A percentile compares a stretch with the other conserved stretches of the same genome.
Conservation (phyloP, 768 basidiomycete genomes). For the Albatrellus ellisii region DNA sequence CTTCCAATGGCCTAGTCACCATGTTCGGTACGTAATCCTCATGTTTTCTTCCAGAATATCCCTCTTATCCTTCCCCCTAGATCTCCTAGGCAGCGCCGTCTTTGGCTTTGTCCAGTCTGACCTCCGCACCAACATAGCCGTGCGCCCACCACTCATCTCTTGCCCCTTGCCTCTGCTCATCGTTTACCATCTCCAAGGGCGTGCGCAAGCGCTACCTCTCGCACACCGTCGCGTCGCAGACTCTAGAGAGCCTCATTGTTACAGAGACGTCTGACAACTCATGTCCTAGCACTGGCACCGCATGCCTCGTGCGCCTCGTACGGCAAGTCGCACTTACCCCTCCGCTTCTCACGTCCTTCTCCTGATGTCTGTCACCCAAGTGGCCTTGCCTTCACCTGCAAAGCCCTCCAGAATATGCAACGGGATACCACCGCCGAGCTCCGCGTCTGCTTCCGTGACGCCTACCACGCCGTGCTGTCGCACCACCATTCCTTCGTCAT, state of each 20-base stretch:
- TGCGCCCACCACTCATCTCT: conserved; percentile 19
- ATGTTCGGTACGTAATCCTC: conserved; percentile 44
- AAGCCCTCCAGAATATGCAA: conserved; percentile 55
- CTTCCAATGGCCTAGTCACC: conserved; percentile 72
- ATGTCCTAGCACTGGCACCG: conserved; percentile 39
- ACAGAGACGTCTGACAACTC: conserved; percentile 31
- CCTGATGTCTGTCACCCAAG: conserved; percentile 22
- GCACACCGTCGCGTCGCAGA: conserved; percentile 29
- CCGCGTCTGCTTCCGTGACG: conserved; percentile 53
- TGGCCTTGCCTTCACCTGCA: conserved; percentile 55
- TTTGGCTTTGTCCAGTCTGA: conserved; percentile 68
- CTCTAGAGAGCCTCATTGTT: conserved; percentile 47
- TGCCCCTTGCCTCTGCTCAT: neutral
- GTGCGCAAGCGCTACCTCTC: conserved; percentile 43
- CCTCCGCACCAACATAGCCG: conserved; percentile 52
- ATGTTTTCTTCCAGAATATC: neutral
- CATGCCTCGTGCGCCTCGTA: conserved; percentile 50
- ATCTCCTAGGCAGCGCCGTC: conserved; percentile 52
- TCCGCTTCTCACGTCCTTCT: conserved; percentile 4
- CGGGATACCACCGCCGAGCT: conserved; percentile 37
- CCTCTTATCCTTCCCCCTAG: conserved; percentile 22
- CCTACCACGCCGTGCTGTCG: conserved; percentile 54
- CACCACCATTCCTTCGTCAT: conserved; percentile 59
- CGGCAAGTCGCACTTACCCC: conserved; percentile 28
- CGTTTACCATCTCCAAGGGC: conserved; percentile 30